Percentiles rank a stretch among this genome's conserved stretches.
phyloP scores from a whole-genome alignment of 2,329 filamentous ascomycete genomes.

The Leptographium procerum region DNA sequence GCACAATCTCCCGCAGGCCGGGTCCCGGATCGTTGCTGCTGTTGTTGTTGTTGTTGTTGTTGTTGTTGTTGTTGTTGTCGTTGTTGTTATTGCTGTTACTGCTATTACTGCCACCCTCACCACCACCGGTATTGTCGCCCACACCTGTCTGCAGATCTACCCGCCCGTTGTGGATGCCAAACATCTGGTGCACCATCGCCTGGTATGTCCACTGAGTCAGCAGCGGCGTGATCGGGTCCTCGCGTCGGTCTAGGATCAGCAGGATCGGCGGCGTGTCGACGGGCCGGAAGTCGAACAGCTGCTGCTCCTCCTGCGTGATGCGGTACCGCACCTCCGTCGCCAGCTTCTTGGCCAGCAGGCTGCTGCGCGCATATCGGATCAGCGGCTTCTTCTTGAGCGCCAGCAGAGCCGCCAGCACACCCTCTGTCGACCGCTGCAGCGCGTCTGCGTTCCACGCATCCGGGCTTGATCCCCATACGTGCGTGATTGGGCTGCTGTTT shows the following conservation, averaged over 20 bases:
- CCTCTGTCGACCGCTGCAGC: conserved; percentile 76
- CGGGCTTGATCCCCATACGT: conserved; percentile 69
- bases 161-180: conserved; percentile 90
- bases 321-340: conserved; percentile 86
- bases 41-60: background rate
- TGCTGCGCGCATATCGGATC: conserved; percentile 88
- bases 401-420: conserved; percentile 70
- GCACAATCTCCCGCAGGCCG: conserved; percentile 84
- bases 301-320: conserved; percentile 91
- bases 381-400: conserved; percentile 94
- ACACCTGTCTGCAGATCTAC: conserved; percentile 71
- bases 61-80: too few species aligned
- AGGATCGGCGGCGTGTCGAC: conserved; percentile 91
- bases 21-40: conserved; percentile 69
- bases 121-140: background rate
- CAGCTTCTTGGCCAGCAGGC: conserved; percentile 79
- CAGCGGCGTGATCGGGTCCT: conserved; percentile 88
- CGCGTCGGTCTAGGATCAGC: conserved; percentile 78
- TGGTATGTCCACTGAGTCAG: conserved; percentile 99
- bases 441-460: conserved; percentile 89
- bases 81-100: too few species aligned
- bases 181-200: conserved; percentile 96
- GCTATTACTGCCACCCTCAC: conserved; percentile 58
- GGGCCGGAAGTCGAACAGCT: conserved; percentile 91
- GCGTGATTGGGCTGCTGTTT: conserved; percentile 28